These are phyloP conservation scores for Yarrowia yakushimensis DNA, from an alignment of 805 yeast genomes.

Conservation along the genomic window DNA sequence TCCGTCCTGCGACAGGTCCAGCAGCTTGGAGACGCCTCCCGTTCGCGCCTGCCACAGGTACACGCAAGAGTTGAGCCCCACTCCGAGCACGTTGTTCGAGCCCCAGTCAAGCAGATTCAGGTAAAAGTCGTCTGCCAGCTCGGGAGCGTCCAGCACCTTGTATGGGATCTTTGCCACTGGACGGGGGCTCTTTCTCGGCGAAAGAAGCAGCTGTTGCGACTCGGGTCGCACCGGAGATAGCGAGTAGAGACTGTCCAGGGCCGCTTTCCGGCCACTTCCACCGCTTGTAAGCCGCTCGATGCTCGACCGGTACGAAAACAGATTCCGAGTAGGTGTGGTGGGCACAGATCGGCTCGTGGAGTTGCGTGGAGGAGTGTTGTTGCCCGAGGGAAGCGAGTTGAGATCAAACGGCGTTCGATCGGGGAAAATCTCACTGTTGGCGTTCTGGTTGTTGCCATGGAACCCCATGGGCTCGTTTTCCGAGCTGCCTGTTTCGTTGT, in stretches of 20 bases:
- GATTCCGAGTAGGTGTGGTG: conserved; percentile 48
- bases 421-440: conserved; percentile 4
- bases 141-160: conserved; percentile 94
- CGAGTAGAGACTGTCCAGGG: conserved; percentile 53
- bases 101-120: conserved; percentile 95
- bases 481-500: conserved; percentile 4
- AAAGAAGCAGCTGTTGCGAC: conserved; percentile 69
- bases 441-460: not conserved
- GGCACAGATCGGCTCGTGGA: conserved; percentile 30
- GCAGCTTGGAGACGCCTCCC: conserved; percentile 76
- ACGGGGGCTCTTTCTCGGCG: conserved; percentile 78
- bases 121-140: conserved; percentile 88
- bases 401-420: conserved; percentile 10
- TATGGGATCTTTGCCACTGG: conserved; percentile 82
- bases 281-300: conserved; percentile 7
- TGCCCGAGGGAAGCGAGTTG: conserved; percentile 10
- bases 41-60: conserved; percentile 87
- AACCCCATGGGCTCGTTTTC: conserved; percentile 1
- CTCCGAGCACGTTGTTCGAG: conserved; percentile 78
- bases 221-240: conserved; percentile 86
- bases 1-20: conserved; percentile 57
- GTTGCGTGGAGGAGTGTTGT: conserved; percentile 27
- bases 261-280: conserved; percentile 5
- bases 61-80: conserved; percentile 82
- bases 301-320: conserved; percentile 36